Conservation (phyloP, 106 monocot species). For the Cymbidium sinense region DNA sequence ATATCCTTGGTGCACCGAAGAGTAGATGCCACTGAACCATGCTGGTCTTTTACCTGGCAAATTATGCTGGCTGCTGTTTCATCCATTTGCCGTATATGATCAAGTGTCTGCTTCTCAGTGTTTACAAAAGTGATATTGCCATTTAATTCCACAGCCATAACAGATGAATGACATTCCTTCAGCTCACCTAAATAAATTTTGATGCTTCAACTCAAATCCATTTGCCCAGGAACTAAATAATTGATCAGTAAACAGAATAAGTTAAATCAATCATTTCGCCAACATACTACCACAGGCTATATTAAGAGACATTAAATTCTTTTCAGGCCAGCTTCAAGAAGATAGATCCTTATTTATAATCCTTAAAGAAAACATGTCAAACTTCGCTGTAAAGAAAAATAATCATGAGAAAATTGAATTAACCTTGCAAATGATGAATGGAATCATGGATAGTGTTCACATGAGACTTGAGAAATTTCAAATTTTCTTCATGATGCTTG, state of each 20-base stretch:
- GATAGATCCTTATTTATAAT: too few relatives aligned
- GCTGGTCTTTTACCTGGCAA: slow-evolving; percentile 45
- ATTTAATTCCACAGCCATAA: slow-evolving; percentile 19
- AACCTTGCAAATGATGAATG: slow-evolving; percentile 42
- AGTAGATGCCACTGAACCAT: slow-evolving; percentile 31
- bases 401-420: neutral
- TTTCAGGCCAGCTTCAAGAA: neutral
- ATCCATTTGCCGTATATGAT: slow-evolving; percentile 45
- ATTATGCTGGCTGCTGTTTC: slow-evolving; percentile 65
- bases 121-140: slow-evolving; percentile 15
- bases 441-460: slow-evolving; percentile 34
- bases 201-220: neutral
- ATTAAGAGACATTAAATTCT: neutral
- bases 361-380: neutral
- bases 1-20: slow-evolving; percentile 55
- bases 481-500: slow-evolving; percentile 69
- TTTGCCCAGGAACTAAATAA: neutral
- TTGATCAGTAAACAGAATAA: neutral
- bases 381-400: neutral
- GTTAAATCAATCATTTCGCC: neutral
- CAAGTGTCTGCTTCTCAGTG: slow-evolving; percentile 37
- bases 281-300: neutral
- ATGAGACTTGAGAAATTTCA: slow-evolving; percentile 51
- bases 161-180: slow-evolving; percentile 32
- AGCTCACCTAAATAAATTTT: slow-evolving; percentile 40